Conservation (phyloP, 768 basidiomycete genomes). For the Trametes meyenii region DNA sequence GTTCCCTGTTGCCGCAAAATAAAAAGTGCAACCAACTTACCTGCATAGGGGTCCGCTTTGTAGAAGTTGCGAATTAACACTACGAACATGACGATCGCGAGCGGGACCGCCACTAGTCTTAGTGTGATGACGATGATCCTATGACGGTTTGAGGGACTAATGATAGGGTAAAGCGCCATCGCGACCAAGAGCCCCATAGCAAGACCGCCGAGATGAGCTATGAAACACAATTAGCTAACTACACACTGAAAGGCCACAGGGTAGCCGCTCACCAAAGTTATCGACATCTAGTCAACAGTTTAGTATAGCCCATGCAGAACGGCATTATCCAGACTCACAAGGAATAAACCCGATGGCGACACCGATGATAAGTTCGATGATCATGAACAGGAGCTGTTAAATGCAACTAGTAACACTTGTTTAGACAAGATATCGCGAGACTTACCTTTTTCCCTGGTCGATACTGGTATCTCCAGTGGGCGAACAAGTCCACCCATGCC, state of each 20-base stretch:
- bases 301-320: not conserved
- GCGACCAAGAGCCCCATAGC: constrained; percentile 83
- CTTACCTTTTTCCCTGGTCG: constrained; percentile 77
- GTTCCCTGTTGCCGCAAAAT: not conserved
- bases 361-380: constrained; percentile 85
- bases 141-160: constrained; percentile 79
- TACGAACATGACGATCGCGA: constrained; percentile 80
- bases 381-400: constrained; percentile 77
- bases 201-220: constrained; percentile 88
- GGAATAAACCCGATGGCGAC: constrained; percentile 84
- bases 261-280: constrained; percentile 68
- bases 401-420: not conserved
- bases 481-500: constrained; percentile 85
- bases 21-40: constrained; percentile 44
- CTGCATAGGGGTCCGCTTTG: constrained; percentile 81
- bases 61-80: constrained; percentile 89
- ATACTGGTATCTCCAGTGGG: constrained; percentile 91
- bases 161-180: constrained; percentile 86
- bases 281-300: constrained; percentile 64
- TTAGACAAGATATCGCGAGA: not conserved
- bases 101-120: constrained; percentile 71
- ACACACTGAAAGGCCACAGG: no score
- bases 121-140: constrained; percentile 70
- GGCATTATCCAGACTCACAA: constrained; percentile 47
- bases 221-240: not conserved